Conservation (phyloP, 352 stramenopile species). For the Phytophthora rubi region DNA sequence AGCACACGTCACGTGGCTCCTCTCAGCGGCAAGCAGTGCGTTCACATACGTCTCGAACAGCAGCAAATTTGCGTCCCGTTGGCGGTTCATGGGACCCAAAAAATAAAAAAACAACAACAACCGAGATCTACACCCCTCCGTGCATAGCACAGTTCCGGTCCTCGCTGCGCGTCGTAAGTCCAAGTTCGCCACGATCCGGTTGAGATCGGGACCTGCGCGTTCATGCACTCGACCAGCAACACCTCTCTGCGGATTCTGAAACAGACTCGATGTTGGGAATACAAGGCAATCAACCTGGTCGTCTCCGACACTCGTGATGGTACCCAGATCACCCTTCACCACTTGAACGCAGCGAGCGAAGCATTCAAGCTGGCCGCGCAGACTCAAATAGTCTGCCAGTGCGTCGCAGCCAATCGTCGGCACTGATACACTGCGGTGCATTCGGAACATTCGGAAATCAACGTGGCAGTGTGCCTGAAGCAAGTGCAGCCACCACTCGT, state of each 20-base stretch:
- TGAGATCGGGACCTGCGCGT: slow-evolving; percentile 44
- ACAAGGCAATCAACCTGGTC: slow-evolving; percentile 60
- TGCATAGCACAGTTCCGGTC: slow-evolving; percentile 41
- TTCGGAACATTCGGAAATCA: not conserved
- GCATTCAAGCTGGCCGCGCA: slow-evolving; percentile 45
- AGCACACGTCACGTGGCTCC: slow-evolving; percentile 46
- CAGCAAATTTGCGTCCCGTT: slow-evolving; percentile 9
- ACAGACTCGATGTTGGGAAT: slow-evolving; percentile 58
- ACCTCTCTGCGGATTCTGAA: slow-evolving; percentile 47
- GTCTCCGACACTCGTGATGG: slow-evolving; percentile 36
- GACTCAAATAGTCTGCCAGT: slow-evolving; percentile 50
- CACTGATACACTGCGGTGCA: slow-evolving; percentile 21
- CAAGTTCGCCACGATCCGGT: slow-evolving; percentile 24
- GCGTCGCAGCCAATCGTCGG: slow-evolving; percentile 24
- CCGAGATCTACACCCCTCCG: slow-evolving; percentile 50
- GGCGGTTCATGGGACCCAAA: slow-evolving; percentile 31
- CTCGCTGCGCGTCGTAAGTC: not conserved
- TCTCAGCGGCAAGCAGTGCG: slow-evolving; percentile 41
- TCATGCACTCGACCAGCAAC: slow-evolving; percentile 57
- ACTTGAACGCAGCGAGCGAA: slow-evolving; percentile 47
- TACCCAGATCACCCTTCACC: slow-evolving; percentile 52
- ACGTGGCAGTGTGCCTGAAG: slow-evolving; percentile 28
- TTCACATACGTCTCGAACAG: slow-evolving; percentile 68
- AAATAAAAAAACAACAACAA: too few relatives aligned
- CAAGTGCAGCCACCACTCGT: slow-evolving; percentile 28